These are phyloP conservation scores for Dothidotthia symphoricarpi DNA, from an alignment of 2,329 filamentous ascomycete species.

Conservation along the genomic window DNA sequence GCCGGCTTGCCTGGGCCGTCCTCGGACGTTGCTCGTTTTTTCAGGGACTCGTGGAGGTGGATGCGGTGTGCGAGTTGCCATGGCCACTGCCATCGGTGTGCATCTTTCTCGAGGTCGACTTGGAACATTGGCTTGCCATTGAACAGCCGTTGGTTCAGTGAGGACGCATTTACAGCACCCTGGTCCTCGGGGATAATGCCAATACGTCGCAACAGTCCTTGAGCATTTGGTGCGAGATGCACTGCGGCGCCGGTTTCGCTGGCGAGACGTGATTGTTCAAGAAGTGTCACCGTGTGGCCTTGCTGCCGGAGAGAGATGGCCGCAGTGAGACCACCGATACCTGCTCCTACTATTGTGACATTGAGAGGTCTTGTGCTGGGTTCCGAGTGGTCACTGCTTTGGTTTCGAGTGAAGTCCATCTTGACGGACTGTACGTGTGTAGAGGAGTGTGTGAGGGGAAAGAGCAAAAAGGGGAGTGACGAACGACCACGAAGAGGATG, in stretches of 20 bases:
- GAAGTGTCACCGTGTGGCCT: slow-evolving; percentile 27
- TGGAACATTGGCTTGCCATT: slow-evolving; percentile 40
- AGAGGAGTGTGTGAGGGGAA: not conserved
- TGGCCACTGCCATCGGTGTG: slow-evolving; percentile 52
- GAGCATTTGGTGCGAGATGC: slow-evolving; percentile 62
- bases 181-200: slow-evolving; percentile 44
- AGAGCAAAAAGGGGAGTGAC: not conserved
- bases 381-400: slow-evolving; percentile 5
- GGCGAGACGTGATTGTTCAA: slow-evolving; percentile 53
- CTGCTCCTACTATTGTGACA: slow-evolving; percentile 44
- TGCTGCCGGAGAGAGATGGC: slow-evolving; percentile 54
- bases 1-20: slow-evolving; percentile 40
- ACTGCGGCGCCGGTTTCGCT: slow-evolving; percentile 61
- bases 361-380: slow-evolving; percentile 35
- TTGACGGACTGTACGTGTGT: too few species aligned
- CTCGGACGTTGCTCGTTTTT: slow-evolving; percentile 45
- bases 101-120: slow-evolving; percentile 38
- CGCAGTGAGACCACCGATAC: slow-evolving; percentile 55
- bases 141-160: slow-evolving; percentile 42
- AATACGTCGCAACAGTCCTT: slow-evolving; percentile 54
- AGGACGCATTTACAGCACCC: slow-evolving; percentile 34
- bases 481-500: too few species aligned
- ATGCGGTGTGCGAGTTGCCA: slow-evolving; percentile 58
- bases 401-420: slow-evolving; percentile 18
- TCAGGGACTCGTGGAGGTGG: slow-evolving; percentile 54